Base-by-base conservation (phyloP, 345 rosid species). In the Eucalyptus regnans region DNA sequence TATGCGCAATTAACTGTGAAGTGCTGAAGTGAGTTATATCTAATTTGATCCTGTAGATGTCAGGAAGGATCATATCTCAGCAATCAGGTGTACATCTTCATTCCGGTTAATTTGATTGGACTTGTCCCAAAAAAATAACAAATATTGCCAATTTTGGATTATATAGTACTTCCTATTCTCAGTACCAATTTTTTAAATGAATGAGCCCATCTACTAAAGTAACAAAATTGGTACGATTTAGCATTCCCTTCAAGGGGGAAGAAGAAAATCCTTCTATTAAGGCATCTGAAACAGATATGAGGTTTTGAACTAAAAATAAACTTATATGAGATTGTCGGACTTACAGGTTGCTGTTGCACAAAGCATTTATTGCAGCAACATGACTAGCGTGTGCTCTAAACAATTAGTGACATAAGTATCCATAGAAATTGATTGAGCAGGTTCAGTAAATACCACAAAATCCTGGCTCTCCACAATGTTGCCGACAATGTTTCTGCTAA, bases 391-490 rank as follows among this genome's bases (percentile, higher is more conserved):
- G 48, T 20, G 84, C 84, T 76, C 84, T 76, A 76, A 76, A 76
- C 48, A 76, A 76, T 76, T 76, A 76, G 29, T 76, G 84, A 76
- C 7, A 2, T 76, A 76, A 76, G 48, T 76, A 41, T 44, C 48
- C 15, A 41, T 44, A 48, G 66, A 41, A 25, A 86, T 18, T 86
- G 46, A 76, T 37, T 17, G 27, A 76, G 48, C 16, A 41, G 41
- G 7, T 43, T 71, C 86, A 37, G 14, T 33, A 31, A 66, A 76
- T 93, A 94, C 95, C 94, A 93, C 91, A 89, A 94, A 93, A 66
- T 93, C 93, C 88, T 90, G 93, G 89, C 43, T 88, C 90, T 93
- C 93, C 88, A 93, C 92, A 68, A 94, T 93, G 93, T 92, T 91
- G 90, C 91, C 90, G 86, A 93, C 92, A 88, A 89, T 92, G 89